phyloP scores from a whole-genome alignment of 2,329 filamentous ascomycete genomes.

The Alternaria tenuissima region DNA sequence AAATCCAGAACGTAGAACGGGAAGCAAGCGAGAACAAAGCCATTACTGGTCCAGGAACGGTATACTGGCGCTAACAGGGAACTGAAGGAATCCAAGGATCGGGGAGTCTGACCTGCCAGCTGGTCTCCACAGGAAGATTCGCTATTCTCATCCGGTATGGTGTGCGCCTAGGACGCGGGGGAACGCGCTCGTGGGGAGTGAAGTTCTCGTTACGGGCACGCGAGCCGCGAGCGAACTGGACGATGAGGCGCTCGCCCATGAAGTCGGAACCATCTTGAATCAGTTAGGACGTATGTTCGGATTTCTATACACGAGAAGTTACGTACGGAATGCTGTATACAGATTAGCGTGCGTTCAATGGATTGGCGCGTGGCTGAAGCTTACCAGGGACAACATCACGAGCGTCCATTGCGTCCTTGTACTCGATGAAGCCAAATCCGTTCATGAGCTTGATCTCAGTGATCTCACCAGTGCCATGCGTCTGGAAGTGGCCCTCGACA shows the following conservation, averaged over 20 bases:
- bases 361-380: slow-evolving; percentile 43
- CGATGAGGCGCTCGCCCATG: slow-evolving; percentile 96
- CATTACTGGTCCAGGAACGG: slow-evolving; percentile 50
- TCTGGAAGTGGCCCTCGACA: slow-evolving; percentile 93
- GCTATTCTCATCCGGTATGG: slow-evolving; percentile 97
- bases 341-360: slow-evolving; percentile 33
- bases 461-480: slow-evolving; percentile 95
- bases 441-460: slow-evolving; percentile 99
- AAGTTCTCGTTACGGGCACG: slow-evolving; percentile 70
- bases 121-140: slow-evolving; percentile 96
- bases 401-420: slow-evolving; percentile 97
- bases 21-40: slow-evolving; percentile 48
- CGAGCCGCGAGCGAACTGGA: slow-evolving; percentile 95
- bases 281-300: slow-evolving; percentile 25
- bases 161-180: slow-evolving; percentile 88
- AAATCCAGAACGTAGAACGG: slow-evolving; percentile 46
- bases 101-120: slow-evolving; percentile 98
- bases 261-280: slow-evolving; percentile 90
- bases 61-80: slow-evolving; percentile 46
- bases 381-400: slow-evolving; percentile 97
- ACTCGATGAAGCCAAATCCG: slow-evolving; percentile 99
- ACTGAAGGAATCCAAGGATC: slow-evolving; percentile 54
- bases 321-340: slow-evolving; percentile 63
- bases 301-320: slow-evolving; percentile 23
- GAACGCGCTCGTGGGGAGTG: slow-evolving; percentile 69